A percentile compares a stretch with the other conserved stretches of the same genome.
Conservation (phyloP, 805 yeast genomes). For the Pichia phayaonensis region DNA sequence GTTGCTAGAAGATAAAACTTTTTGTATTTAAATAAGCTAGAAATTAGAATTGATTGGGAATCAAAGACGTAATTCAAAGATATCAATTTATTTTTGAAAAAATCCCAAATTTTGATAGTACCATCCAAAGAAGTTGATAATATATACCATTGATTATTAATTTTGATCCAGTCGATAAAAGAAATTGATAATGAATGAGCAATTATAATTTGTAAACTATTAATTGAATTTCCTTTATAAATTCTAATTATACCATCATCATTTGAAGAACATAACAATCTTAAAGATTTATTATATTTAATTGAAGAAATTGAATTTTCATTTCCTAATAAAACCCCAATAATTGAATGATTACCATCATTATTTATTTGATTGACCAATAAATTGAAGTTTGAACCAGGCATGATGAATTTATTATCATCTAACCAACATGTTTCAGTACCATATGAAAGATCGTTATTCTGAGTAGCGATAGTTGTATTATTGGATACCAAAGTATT, state of each 20-base stretch:
- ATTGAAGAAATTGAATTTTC: constrained; percentile 48
- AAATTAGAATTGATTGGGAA: constrained; percentile 49
- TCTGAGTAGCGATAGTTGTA: not conserved
- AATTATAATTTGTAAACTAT: constrained; percentile 38
- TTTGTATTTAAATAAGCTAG: constrained; percentile 39
- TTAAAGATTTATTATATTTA: constrained; percentile 42
- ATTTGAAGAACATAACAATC: constrained; percentile 63
- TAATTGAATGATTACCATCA: constrained; percentile 32
- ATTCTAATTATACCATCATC: constrained; percentile 69
- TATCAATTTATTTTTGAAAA: constrained; percentile 33
- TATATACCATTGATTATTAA: constrained; percentile 24
- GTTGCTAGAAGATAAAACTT: constrained; percentile 43
- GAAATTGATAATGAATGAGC: constrained; percentile 57
- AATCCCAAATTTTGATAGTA: constrained; percentile 60
- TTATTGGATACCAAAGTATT: constrained; percentile 1
- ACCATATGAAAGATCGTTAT: constrained; percentile 23
- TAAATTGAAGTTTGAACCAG: constrained; percentile 50
- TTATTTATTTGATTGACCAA: constrained; percentile 43
- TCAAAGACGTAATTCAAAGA: constrained; percentile 31
- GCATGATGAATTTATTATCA: constrained; percentile 58
- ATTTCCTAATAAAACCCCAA: constrained; percentile 59
- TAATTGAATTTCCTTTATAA: constrained; percentile 63
- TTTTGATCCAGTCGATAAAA: constrained; percentile 47
- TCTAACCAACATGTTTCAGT: constrained; percentile 71
- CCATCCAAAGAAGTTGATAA: constrained; percentile 67